Evolutionary conservation across 768 basidiomycete genomes (phyloP).

Genomic region (Lyophyllum semitale): DNA sequence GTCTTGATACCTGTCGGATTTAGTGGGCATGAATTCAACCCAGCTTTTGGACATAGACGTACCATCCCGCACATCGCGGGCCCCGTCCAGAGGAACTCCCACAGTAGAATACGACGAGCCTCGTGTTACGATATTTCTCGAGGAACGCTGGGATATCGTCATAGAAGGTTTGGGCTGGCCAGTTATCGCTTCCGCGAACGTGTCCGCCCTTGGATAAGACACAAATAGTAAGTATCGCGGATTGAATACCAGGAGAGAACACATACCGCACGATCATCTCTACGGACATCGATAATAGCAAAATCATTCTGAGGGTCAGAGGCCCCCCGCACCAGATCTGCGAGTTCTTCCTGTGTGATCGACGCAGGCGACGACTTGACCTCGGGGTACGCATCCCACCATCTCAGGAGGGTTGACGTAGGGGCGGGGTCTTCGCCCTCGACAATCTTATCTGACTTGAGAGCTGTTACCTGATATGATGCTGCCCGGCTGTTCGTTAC

Average conservation of each 20-base stretch:
- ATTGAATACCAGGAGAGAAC: background rate
- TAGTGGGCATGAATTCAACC: background rate
- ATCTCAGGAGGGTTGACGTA: conserved; percentile 37
- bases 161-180: conserved; percentile 52
- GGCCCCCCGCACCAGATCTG: conserved; percentile 28
- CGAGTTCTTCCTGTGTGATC: conserved; percentile 40
- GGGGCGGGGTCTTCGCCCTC: conserved; percentile 2
- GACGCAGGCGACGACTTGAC: conserved; percentile 31
- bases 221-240: background rate
- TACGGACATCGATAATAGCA: conserved; percentile 52
- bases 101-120: conserved; percentile 56
- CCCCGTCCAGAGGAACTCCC: conserved; percentile 51
- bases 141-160: conserved; percentile 43
- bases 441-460: conserved; percentile 28
- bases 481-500: conserved; percentile 23
- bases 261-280: conserved; percentile 45
- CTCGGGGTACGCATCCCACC: conserved; percentile 58
- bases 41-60: too few species aligned
- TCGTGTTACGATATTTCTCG: conserved; percentile 37
- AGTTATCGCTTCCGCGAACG: conserved; percentile 50
- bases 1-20: conserved; percentile 48
- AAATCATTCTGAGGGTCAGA: conserved; percentile 22
- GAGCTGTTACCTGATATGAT: conserved; percentile 49
- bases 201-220: conserved; percentile 47
- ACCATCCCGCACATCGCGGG: conserved; percentile 60